A percentile compares a stretch with the other conserved stretches of the same genome.
These are phyloP conservation scores for Sicyos edulis DNA, from an alignment of 306 rosid genomes.

Conservation along the genomic window DNA sequence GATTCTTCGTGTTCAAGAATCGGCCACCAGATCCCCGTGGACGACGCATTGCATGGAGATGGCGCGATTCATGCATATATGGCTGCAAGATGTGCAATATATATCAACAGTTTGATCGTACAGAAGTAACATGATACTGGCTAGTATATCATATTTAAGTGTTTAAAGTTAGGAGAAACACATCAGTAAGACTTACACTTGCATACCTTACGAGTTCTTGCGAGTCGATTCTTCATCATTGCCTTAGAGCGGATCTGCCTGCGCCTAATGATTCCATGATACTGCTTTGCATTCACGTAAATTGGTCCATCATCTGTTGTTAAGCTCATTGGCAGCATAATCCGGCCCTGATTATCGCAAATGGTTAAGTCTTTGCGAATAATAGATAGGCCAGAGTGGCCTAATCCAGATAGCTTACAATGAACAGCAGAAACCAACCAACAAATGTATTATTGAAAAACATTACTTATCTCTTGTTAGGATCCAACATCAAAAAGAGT, in stretches of 20 bases:
- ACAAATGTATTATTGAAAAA: background rate
- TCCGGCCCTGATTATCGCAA: slow-evolving; percentile 59
- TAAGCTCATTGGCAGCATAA: slow-evolving; percentile 67
- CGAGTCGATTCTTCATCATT: slow-evolving; percentile 43
- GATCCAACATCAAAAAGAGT: too few relatives aligned
- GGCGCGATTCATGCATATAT: slow-evolving; percentile 94
- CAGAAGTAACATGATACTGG: background rate
- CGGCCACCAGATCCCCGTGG: slow-evolving; percentile 96
- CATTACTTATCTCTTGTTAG: background rate
- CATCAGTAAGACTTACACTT: slow-evolving; percentile 11
- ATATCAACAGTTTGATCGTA: slow-evolving; percentile 15
- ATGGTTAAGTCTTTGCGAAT: slow-evolving; percentile 4
- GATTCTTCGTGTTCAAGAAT: slow-evolving; percentile 58
- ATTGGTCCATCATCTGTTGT: slow-evolving; percentile 70
- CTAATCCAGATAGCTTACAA: slow-evolving; percentile 1
- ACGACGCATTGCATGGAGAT: slow-evolving; percentile 87
- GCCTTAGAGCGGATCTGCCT: slow-evolving; percentile 89
- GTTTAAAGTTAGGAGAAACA: background rate
- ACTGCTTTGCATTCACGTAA: slow-evolving; percentile 94
- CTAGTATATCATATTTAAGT: background rate
- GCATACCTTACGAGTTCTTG: slow-evolving; percentile 62
- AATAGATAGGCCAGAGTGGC: background rate
- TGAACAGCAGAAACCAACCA: background rate
- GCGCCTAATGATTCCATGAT: slow-evolving; percentile 88
- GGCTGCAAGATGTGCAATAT: slow-evolving; percentile 46